Conservation (phyloP, 768 basidiomycete species). For the Lactarius quietus region DNA sequence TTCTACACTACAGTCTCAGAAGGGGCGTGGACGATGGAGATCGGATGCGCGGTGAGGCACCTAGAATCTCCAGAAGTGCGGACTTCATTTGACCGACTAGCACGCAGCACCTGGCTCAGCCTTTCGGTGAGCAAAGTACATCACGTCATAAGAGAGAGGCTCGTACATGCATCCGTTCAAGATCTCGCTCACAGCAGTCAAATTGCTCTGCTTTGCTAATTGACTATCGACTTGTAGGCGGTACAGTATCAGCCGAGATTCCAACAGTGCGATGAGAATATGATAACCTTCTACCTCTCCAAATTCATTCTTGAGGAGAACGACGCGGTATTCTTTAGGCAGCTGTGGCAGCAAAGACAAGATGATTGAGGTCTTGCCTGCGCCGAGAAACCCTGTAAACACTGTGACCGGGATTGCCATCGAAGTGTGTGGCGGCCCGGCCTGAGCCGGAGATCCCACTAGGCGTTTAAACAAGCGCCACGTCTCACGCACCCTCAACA, state of each 20-base stretch:
- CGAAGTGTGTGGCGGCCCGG: neutral
- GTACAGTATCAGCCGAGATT: neutral
- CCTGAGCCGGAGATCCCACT: neutral
- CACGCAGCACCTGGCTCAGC: slow-evolving; percentile 72
- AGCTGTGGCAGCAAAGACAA: slow-evolving; percentile 78
- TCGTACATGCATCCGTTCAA: slow-evolving; percentile 90
- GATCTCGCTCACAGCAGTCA: slow-evolving; percentile 89
- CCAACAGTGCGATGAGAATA: neutral
- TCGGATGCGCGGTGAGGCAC: slow-evolving; percentile 35
- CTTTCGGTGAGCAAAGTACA: neutral
- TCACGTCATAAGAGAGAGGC: slow-evolving; percentile 26
- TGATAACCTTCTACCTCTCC: slow-evolving; percentile 81
- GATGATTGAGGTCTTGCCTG: slow-evolving; percentile 78
- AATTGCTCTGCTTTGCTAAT: slow-evolving; percentile 76
- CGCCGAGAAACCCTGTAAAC: slow-evolving; percentile 91
- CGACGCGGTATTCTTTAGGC: slow-evolving; percentile 82
- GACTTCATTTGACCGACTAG: slow-evolving; percentile 94
- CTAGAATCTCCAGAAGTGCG: slow-evolving; percentile 84
- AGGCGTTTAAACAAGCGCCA: too few relatives aligned
- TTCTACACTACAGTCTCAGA: slow-evolving; percentile 42
- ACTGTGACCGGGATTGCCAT: slow-evolving; percentile 79
- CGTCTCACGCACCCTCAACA: too few relatives aligned
- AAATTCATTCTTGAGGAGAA: slow-evolving; percentile 94
- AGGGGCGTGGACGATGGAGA: neutral
- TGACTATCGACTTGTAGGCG: slow-evolving; percentile 73